Evolutionary conservation across 306 rosid species (phyloP), one percentile per base, ranked within the genome.

Genomic region (Hippophae tibetana): DNA sequence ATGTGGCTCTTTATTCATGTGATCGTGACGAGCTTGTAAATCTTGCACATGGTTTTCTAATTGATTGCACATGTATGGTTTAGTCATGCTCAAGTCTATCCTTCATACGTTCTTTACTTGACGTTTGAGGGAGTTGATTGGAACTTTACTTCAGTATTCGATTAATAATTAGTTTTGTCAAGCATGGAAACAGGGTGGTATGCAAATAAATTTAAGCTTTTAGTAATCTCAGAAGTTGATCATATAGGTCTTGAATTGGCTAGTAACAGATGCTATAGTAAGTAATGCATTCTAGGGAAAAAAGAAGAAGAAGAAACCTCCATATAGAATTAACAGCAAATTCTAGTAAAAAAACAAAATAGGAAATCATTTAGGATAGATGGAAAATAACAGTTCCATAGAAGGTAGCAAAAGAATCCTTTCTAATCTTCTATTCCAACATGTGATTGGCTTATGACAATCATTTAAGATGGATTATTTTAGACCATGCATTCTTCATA

Each of bases 401-500:
- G 69, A 65, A 18, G 71, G 72, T 46, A 12, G 71, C 63, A 65
- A 52, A 71, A 40, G 56, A 49, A 40, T 31, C 48, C 14, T 42
- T 27, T 13, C 44, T 23, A 60, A 41, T 62, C 9, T 45, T 8
- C 48, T 41, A 1, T 13, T 43, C 79, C 78, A 71, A 75, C 71
- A 58, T 60, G 52, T 69, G 76, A 65, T 55, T 61, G 69, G 69
- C 62, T 50, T 43, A 5, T 63, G 65, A 68, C 74, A 66, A 60
- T 54, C 69, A 26, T 62, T 5, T 69, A 63, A 43, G 73, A 73
- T 57, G 86, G 86, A 80, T 84, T 84, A 84, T 78, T 77, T 62
- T 52, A 63, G 40, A 58, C 72, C 76, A 55, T 66, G 61, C 63
- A 57, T 11, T 76, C 54, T 61, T 56, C 58, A 71, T 61, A 58